Percentiles rank a stretch among this genome's conserved stretches.
Conservation (phyloP, 2,329 filamentous ascomycete species). For the Ascochyta rabiei region DNA sequence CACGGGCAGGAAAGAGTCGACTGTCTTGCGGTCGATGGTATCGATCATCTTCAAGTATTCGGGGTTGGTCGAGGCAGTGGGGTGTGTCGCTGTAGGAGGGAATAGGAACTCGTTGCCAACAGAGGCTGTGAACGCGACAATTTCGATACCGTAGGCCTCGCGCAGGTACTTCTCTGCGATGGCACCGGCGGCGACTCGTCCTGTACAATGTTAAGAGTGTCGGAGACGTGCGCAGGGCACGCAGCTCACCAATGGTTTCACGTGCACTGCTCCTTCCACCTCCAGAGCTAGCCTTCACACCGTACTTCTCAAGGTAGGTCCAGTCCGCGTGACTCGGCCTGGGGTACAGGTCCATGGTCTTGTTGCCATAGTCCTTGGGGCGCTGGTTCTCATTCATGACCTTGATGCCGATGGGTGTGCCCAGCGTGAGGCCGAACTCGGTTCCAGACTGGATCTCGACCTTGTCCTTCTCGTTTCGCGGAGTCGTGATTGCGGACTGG, state of each 20-base stretch:
- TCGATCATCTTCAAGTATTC: conserved; percentile 77
- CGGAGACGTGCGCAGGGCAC: neutral
- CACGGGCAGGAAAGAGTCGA: conserved; percentile 85
- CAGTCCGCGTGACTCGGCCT: conserved; percentile 93
- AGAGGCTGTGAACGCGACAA: conserved; percentile 86
- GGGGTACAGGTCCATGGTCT: conserved; percentile 90
- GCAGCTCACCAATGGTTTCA: conserved; percentile 78
- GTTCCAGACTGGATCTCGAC: conserved; percentile 93
- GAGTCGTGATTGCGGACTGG: conserved; percentile 88
- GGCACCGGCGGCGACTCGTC: conserved; percentile 85
- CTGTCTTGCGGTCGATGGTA: conserved; percentile 72
- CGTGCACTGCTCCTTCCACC: conserved; percentile 90
- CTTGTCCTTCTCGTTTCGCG: conserved; percentile 87
- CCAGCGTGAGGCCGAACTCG: conserved; percentile 86
- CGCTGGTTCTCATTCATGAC: conserved; percentile 93
- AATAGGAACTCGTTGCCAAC: conserved; percentile 82
- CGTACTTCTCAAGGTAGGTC: conserved; percentile 98
- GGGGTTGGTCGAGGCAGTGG: conserved; percentile 74
- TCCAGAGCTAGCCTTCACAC: conserved; percentile 87
- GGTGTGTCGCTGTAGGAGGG: conserved; percentile 68
- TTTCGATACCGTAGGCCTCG: conserved; percentile 83
- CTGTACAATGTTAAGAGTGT: conserved; percentile 47
- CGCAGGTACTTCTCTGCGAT: conserved; percentile 92
- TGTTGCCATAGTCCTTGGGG: conserved; percentile 86
- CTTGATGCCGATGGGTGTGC: conserved; percentile 85